phyloP scores from a whole-genome alignment of 2,329 filamentous ascomycete genomes.

The Aspergillus sp. region DNA sequence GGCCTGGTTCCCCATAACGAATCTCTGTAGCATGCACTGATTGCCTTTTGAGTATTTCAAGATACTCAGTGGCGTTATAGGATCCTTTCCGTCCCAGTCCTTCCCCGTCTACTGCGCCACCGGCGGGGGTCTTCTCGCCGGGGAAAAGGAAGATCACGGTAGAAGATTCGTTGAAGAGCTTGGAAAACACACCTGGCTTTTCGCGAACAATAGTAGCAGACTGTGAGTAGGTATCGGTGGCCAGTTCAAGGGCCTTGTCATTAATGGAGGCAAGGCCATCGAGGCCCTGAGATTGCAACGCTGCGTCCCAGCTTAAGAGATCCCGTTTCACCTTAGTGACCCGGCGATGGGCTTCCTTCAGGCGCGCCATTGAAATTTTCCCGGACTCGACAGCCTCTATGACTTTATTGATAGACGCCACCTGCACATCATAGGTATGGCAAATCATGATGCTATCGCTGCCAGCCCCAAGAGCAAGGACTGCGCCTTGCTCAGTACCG shows the following conservation, averaged over 20 bases:
- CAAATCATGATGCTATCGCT: constrained; percentile 49
- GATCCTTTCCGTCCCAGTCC: constrained; percentile 32
- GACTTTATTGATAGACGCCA: constrained; percentile 41
- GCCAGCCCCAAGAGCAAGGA: constrained; percentile 44
- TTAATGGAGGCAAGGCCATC: constrained; percentile 25
- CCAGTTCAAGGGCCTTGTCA: constrained; percentile 25
- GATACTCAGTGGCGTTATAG: constrained; percentile 32
- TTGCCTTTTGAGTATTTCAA: constrained; percentile 31
- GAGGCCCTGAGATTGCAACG: constrained; percentile 19
- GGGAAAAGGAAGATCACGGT: constrained; percentile 41
- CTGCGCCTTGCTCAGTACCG: constrained; percentile 42
- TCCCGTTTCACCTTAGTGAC: constrained; percentile 38
- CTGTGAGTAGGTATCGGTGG: constrained; percentile 36
- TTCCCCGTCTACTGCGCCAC: constrained; percentile 42
- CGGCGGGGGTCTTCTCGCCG: constrained; percentile 31
- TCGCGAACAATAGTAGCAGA: constrained; percentile 44
- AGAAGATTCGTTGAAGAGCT: constrained; percentile 20
- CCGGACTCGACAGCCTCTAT: constrained; percentile 38
- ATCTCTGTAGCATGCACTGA: constrained; percentile 31
- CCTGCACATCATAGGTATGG: constrained; percentile 43
- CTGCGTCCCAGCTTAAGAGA: constrained; percentile 35
- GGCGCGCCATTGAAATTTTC: constrained; percentile 27
- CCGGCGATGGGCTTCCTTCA: constrained; percentile 37
- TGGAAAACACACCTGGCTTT: constrained; percentile 28
- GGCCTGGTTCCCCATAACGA: constrained; percentile 29